These are phyloP conservation scores for Ensete glaucum DNA, from an alignment of 176 grass and related monocot genomes.

Conservation along the genomic window DNA sequence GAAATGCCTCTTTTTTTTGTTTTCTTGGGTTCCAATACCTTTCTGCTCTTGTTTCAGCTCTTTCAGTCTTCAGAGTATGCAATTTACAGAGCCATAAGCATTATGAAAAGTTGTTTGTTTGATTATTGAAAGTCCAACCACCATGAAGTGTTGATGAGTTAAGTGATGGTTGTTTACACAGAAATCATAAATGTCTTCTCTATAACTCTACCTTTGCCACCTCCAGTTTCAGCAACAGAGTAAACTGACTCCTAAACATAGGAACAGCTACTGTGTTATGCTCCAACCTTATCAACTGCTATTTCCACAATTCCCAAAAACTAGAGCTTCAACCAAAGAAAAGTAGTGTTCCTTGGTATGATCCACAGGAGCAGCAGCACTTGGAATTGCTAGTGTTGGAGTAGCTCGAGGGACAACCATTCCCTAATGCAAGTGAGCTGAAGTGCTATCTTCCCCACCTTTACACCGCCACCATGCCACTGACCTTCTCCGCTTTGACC, in stretches of 20 bases:
- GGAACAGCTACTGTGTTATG: too few relatives aligned
- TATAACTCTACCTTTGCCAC: too few relatives aligned
- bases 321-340: too few relatives aligned
- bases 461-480: background rate
- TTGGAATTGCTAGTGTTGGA: background rate
- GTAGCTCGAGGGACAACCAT: constrained; percentile 26
- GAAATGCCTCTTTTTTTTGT: constrained; percentile 14
- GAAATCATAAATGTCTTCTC: too few relatives aligned
- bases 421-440: background rate
- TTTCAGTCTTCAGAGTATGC: background rate
- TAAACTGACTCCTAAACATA: too few relatives aligned
- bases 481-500: background rate
- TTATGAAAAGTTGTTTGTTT: constrained; percentile 1
- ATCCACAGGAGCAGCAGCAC: background rate
- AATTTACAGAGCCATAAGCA: background rate
- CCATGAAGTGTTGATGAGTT: too few relatives aligned
- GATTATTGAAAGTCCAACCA: constrained; percentile 18
- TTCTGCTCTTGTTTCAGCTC: background rate
- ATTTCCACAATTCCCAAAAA: too few relatives aligned
- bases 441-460: too few relatives aligned
- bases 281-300: too few relatives aligned
- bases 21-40: background rate
- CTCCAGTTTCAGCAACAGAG: too few relatives aligned
- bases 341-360: background rate
- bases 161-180: too few relatives aligned